A percentile compares a stretch with the other conserved stretches of the same genome.
Conservation (phyloP, 225 moss, liverwort and hornwort genomes). For the Pseudisothecium myosuroides region DNA sequence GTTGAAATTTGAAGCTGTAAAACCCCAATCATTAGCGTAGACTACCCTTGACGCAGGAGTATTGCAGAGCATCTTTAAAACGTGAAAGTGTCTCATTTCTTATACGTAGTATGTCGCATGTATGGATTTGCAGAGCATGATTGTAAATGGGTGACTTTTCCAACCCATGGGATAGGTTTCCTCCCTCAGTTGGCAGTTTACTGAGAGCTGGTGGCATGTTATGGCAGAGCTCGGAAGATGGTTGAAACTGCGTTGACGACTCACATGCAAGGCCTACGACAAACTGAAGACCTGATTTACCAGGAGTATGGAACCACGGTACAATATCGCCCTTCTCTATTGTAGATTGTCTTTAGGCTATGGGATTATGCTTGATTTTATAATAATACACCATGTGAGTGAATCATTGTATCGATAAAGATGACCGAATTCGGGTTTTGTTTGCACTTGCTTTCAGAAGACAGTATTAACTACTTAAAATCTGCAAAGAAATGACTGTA, state of each 20-base stretch:
- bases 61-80: not conserved
- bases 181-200: not conserved
- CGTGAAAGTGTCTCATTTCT: not conserved
- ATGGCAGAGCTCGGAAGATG: slow-evolving; percentile 19
- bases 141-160: not conserved
- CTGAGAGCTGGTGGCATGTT: not conserved
- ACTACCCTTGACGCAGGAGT: not conserved
- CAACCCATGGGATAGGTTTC: not conserved
- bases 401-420: not conserved
- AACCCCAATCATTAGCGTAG: not conserved
- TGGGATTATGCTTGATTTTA: not conserved
- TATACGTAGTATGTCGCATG: no score
- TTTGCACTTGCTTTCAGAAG: not conserved
- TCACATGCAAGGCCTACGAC: slow-evolving; percentile 28
- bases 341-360: not conserved
- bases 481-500: not conserved
- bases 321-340: not conserved
- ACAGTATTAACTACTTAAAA: not conserved
- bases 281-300: slow-evolving; percentile 17
- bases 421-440: not conserved
- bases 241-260: slow-evolving; percentile 22
- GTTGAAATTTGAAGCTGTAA: not conserved
- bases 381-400: not conserved
- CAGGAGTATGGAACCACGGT: slow-evolving; percentile 19
- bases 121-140: not conserved